Conservation (phyloP, 768 basidiomycete species). For the Leucocoprinus sp. region DNA sequence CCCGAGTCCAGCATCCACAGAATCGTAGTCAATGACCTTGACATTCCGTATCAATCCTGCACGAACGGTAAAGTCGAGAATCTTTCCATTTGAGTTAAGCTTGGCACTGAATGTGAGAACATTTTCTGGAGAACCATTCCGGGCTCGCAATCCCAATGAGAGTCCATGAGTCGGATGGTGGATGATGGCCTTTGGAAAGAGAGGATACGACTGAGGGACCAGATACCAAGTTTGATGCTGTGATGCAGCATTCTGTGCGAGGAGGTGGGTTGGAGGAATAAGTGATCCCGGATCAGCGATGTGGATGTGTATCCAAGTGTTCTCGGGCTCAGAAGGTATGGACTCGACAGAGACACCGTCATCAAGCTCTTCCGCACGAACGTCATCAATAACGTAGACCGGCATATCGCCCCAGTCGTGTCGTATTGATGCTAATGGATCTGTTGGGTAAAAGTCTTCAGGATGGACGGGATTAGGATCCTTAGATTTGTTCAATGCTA, state of each 20-base stretch:
- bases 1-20: slow-evolving; percentile 49
- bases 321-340: slow-evolving; percentile 49
- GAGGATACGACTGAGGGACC: slow-evolving; percentile 50
- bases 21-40: slow-evolving; percentile 52
- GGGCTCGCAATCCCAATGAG: slow-evolving; percentile 27
- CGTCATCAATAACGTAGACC: slow-evolving; percentile 85
- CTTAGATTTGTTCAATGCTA: slow-evolving; percentile 16
- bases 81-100: slow-evolving; percentile 50
- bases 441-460: slow-evolving; percentile 54
- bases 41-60: slow-evolving; percentile 72
- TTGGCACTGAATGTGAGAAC: slow-evolving; percentile 79
- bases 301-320: slow-evolving; percentile 81
- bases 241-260: slow-evolving; percentile 50
- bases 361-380: slow-evolving; percentile 77
- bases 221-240: slow-evolving; percentile 55
- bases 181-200: slow-evolving; percentile 61
- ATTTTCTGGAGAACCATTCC: slow-evolving; percentile 34
- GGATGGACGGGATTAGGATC: slow-evolving; percentile 34
- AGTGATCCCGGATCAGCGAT: slow-evolving; percentile 86
- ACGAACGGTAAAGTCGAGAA: slow-evolving; percentile 61
- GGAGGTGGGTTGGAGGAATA: slow-evolving; percentile 60
- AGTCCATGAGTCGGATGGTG: slow-evolving; percentile 33
- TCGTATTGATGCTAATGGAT: slow-evolving; percentile 62
- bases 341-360: slow-evolving; percentile 84
- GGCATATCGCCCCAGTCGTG: slow-evolving; percentile 79